Conservation (phyloP, 345 rosid species). For the Cardamine occulta region DNA sequence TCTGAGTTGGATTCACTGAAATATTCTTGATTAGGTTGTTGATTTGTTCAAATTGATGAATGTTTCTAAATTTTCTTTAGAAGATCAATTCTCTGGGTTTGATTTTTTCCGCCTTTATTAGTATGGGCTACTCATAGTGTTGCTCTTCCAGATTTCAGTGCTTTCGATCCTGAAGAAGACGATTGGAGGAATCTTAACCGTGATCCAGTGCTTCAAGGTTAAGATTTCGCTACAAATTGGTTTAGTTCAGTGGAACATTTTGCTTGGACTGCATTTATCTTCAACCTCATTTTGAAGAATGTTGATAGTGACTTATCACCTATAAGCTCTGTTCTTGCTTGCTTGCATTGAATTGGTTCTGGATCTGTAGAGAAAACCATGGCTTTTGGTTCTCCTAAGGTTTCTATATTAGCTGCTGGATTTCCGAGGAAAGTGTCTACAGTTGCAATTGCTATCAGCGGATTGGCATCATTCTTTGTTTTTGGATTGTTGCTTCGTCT, state of each 20-base stretch:
- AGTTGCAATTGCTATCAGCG: constrained; percentile 60
- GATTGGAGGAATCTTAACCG: not conserved
- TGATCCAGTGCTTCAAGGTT: not conserved
- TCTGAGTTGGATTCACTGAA: constrained; percentile 12
- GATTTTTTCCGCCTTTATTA: not conserved
- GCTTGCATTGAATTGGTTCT: not conserved
- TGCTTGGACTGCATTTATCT: constrained; percentile 17
- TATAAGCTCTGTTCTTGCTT: constrained; percentile 18
- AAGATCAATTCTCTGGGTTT: constrained; percentile 4
- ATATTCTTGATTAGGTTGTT: not conserved
- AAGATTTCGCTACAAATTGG: not conserved
- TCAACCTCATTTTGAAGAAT: constrained; percentile 2
- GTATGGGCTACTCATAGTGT: constrained; percentile 3
- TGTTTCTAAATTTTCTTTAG: not conserved
- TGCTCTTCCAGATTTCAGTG: constrained; percentile 21
- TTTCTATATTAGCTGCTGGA: constrained; percentile 44
- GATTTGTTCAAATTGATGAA: not conserved
- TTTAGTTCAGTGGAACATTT: constrained; percentile 9
- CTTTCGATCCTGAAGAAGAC: constrained; percentile 6
- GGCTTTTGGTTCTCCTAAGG: constrained; percentile 63
- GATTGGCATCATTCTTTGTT: constrained; percentile 68
- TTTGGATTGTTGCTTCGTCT: constrained; percentile 70
- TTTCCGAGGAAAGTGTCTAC: constrained; percentile 73
- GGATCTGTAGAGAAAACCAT: constrained; percentile 41
- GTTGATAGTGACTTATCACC: constrained; percentile 23